phyloP scores from a whole-genome alignment of 805 yeast genomes.

The Starmerella bombicola region DNA sequence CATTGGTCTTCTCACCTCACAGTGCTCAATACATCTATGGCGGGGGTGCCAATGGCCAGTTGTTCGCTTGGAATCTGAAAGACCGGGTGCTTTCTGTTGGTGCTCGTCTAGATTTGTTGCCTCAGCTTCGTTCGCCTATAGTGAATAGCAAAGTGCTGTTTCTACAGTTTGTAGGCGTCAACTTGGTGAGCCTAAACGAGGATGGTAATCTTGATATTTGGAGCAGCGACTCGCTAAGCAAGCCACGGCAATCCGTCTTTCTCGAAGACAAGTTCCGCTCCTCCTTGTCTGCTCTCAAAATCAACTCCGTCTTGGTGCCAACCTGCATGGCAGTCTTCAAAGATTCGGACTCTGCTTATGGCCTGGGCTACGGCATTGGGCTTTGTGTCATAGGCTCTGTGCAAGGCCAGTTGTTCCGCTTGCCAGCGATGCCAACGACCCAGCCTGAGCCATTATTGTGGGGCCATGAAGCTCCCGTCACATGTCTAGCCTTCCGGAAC shows the following conservation, averaged over 20 bases:
- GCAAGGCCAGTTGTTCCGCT: slow-evolving; percentile 13
- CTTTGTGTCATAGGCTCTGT: slow-evolving; percentile 12
- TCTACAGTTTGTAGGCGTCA: slow-evolving; percentile 24
- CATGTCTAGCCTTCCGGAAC: slow-evolving; percentile 7
- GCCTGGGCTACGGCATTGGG: slow-evolving; percentile 15
- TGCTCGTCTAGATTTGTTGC: slow-evolving; percentile 20
- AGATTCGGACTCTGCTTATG: slow-evolving; percentile 7
- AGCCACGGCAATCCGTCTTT: slow-evolving; percentile 27
- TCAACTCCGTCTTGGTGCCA: slow-evolving; percentile 12
- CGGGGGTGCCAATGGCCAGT: slow-evolving; percentile 81
- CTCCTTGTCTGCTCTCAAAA: neutral
- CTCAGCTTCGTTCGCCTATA: slow-evolving; percentile 28
- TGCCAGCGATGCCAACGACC: slow-evolving; percentile 10
- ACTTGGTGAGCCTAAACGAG: slow-evolving; percentile 29
- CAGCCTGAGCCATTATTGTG: slow-evolving; percentile 1
- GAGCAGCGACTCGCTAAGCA: slow-evolving; percentile 30
- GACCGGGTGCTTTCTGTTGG: slow-evolving; percentile 32
- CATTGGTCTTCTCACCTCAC: slow-evolving; percentile 32
- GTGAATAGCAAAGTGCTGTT: slow-evolving; percentile 28
- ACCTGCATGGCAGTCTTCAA: slow-evolving; percentile 9
- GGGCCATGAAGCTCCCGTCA: slow-evolving; percentile 14
- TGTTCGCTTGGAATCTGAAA: slow-evolving; percentile 78
- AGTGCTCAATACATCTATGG: slow-evolving; percentile 26
- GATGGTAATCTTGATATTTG: slow-evolving; percentile 33
- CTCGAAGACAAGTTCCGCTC: slow-evolving; percentile 18